Evolutionary conservation across 257 asterid genomes (phyloP).

Genomic region (Lantana camara): DNA sequence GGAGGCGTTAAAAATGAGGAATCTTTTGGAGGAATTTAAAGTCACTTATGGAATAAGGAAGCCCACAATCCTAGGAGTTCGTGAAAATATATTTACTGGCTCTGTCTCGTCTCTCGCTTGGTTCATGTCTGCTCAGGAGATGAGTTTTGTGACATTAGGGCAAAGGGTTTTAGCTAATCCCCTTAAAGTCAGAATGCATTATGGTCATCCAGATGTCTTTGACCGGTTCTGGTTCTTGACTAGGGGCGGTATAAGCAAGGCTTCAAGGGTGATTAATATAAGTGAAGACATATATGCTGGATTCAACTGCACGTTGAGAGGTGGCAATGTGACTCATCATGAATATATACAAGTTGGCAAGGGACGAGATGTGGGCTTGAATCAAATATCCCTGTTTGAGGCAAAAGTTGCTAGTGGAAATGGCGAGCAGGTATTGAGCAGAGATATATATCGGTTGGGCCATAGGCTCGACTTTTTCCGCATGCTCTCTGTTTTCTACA

Average conservation of each 20-base stretch:
- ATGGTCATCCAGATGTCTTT: constrained; percentile 97
- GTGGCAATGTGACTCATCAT: constrained; percentile 95
- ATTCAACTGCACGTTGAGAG: constrained; percentile 87
- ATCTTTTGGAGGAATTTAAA: constrained; percentile 91
- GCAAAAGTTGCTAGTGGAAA: constrained; percentile 98
- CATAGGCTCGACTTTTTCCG: constrained; percentile 95
- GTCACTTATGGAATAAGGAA: constrained; percentile 68
- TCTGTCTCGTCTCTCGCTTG: constrained; percentile 94
- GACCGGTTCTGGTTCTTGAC: constrained; percentile 96
- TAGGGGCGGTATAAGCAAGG: constrained; percentile 96
- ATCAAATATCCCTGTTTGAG: constrained; percentile 96
- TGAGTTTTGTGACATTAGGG: constrained; percentile 92
- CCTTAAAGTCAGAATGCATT: constrained; percentile 92
- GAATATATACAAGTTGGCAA: constrained; percentile 97
- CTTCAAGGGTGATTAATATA: constrained; percentile 87
- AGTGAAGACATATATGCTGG: constrained; percentile 99
- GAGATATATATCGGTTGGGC: constrained; percentile 91
- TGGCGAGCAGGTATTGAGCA: constrained; percentile 92
- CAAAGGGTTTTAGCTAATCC: constrained; percentile 95
- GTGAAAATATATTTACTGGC: constrained; percentile 94
- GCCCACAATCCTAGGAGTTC: constrained; percentile 93
- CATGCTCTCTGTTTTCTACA: constrained; percentile 91
- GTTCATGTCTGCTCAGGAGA: constrained; percentile 98
- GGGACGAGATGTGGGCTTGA: constrained; percentile 95
- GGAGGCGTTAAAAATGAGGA: constrained; percentile 95